Evolutionary conservation across 306 rosid species (phyloP), one percentile per base, ranked within the genome.

Genomic region (Quercus suber): DNA sequence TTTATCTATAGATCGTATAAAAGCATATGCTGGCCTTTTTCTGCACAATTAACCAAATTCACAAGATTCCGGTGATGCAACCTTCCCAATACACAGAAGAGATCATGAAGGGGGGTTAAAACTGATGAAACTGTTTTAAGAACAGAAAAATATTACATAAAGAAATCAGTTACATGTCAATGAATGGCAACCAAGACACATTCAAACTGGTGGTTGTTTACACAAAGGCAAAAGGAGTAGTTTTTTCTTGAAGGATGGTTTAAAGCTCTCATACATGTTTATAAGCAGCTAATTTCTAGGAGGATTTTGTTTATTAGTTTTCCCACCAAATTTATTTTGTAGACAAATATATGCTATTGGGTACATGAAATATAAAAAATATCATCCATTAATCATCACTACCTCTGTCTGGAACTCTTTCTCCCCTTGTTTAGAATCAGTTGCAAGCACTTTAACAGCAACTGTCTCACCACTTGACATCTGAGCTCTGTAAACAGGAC

Each of bases 331-430:
- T 56, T 67, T 56, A 30, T 45, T 15, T 27, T 13, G 5, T 20
- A 11, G 4, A 37, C 19, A 6, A 23, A 28, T 61, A 33, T 67
- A 15, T 51, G 37, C 5, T 31, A 23, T 7, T 27, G 51, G 5
- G 45, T 37, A 5, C 52, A 7, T 43, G 74, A 76, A 70, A 41
- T 51, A 31, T 30, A 37, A 5, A 18, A 55, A 25, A 28, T 15
- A 33, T 35, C 28, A 27, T 72, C 19, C 77, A 49, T 17, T 20
- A 49, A 55, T 13, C 60, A 67, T 59, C 56, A 61, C 58, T 84
- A 95, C 99, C 99, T 96, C 99, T 11, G 99, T 89, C 73, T 93
- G 98, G 76, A 93, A 96, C 87, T 96, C 99, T 80, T 86, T 96
- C 81, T 91, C 99, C 76, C 99, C 99, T 86, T 96, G 99, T 89